Evolutionary conservation across 305 asterid species (phyloP), one percentile per base, ranked within the genome.

Genomic region (Fraxinus velutina): DNA sequence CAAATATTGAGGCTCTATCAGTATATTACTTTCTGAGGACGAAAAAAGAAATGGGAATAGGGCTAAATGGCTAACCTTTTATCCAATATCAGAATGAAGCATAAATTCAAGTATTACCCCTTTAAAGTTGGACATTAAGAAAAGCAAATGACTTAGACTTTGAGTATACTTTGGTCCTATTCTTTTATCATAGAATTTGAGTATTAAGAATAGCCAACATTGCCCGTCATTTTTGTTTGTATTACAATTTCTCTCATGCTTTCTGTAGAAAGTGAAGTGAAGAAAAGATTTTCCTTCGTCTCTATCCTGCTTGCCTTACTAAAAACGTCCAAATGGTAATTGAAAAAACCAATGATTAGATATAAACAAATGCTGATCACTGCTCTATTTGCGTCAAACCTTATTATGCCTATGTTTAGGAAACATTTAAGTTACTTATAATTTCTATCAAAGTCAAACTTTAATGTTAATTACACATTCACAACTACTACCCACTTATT

Each of bases 231-330:
- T 30, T 52, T 52, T 55, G 7, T 76, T 17, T 77, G 44, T 13
- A 77, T 50, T 17, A 47, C 15, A 76, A 52, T 57, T 72, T 57
- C 30, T 77, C 30, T 32, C 77, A 62, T 78, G 80, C 83, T 84
- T 73, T 55, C 13, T 12, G 50, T 33, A 32, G 47, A 39, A 32
- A 71, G 75, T 19, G n/a, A 78, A 22, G 32, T 78, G 33, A 36
- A 73, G 64, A 78, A 22, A 50, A 60, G 13, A 29, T 79, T 37
- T 84, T 64, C 29, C 70, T 37, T 4, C 34, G 2, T 44, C 15
- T 66, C 8, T 32, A 42, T 21, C 77, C 52, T 8, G 36, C 19
- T 17, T 36, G 33, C 32, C n/a, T 62, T 12, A 62, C 60, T 17
- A 47, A 37, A 33, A 70, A 73, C 19, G 73, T 42, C 39, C 30